A percentile compares a stretch with the other conserved stretches of the same genome.
Evolutionary conservation across 2,329 filamentous ascomycete species (phyloP).

Genomic region (Phyllosticta paracitricarpa): DNA sequence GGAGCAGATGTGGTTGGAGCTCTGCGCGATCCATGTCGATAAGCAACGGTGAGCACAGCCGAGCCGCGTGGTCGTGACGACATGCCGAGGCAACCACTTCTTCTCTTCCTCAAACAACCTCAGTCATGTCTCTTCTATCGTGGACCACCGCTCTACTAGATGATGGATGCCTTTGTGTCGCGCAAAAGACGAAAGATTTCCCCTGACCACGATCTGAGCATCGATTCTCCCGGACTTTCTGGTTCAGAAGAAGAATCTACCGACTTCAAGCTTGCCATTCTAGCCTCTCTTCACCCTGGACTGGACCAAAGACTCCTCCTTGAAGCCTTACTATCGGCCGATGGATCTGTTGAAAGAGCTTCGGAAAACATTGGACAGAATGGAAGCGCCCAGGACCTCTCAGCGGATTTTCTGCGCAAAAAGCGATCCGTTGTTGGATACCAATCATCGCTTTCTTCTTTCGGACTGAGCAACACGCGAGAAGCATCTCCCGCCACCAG

Average conservation of each 20-base stretch:
- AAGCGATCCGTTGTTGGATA: slow-evolving; percentile 24
- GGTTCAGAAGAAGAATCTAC: slow-evolving; percentile 60
- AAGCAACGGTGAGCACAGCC: neutral
- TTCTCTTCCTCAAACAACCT: neutral
- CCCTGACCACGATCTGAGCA: neutral
- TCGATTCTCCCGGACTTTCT: neutral
- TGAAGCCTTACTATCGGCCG: slow-evolving; percentile 65
- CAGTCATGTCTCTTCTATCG: neutral
- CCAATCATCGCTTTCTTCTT: slow-evolving; percentile 33
- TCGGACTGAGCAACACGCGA: neutral
- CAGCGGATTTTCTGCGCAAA: slow-evolving; percentile 26
- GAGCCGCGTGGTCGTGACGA: neutral
- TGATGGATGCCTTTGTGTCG: slow-evolving; percentile 31
- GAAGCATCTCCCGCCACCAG: slow-evolving; percentile 3
- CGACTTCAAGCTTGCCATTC: slow-evolving; percentile 76
- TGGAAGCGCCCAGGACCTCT: slow-evolving; percentile 7
- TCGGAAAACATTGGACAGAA: slow-evolving; percentile 41
- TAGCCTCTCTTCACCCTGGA: slow-evolving; percentile 65
- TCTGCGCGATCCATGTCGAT: neutral
- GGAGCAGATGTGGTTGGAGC: slow-evolving; percentile 7
- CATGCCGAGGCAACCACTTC: slow-evolving; percentile 4
- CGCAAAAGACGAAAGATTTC: slow-evolving; percentile 25
- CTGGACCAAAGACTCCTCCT: slow-evolving; percentile 58
- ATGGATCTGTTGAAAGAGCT: slow-evolving; percentile 64
- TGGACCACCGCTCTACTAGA: neutral